Base-by-base conservation (phyloP, 2,329 filamentous ascomycete species). In the Calonectria pseudoreteaudii region DNA sequence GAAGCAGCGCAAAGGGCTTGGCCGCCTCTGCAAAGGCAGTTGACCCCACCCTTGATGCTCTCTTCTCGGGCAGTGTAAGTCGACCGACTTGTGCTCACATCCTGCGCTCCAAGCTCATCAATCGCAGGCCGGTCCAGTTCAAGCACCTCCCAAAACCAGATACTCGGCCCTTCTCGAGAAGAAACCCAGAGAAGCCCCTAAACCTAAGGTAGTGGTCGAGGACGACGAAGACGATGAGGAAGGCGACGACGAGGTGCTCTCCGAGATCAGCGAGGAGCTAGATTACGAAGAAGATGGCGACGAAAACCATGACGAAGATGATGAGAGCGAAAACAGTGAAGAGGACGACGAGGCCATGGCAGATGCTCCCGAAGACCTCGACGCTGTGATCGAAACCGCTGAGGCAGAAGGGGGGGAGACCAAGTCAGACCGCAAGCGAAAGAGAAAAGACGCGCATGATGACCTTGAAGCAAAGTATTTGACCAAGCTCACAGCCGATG, bases 41-140 rank as follows among this genome's bases (percentile, higher is more conserved):
- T 74, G 93, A 95, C 86, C 93, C 93, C 82, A 86, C 88, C 70
- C 87, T 95, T 77, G 89, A 92, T 80, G 92, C 93, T 74, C 88
- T 95, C 49, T 95, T 95, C 85, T 89, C 92, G 71, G 87, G 89
- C 71, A 95, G 94, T 87, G 93, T 95, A 89, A 86, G 92, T 89
- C 73, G 58, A 70, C 69, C 72, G 67, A 74, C 71, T 56, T 47
- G 13, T 44, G 14, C 74, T 18, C 38, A 28, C 69, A 70, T 62
- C 58, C 53, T 31, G 44, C 52, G 68, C 71, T 69, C 28, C 16
- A 64, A 50, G 62, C 78, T 80, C 14, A 79, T 67, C 44, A 64
- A 72, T 67, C 49, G 20, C 71, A 92, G 90, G 82, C 88, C 69
- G 90, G 90, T 7, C 89, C 90, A 7, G 87, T 90, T 1, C 85